Conservation (phyloP, 306 rosid species). For the Datisca glomerata region DNA sequence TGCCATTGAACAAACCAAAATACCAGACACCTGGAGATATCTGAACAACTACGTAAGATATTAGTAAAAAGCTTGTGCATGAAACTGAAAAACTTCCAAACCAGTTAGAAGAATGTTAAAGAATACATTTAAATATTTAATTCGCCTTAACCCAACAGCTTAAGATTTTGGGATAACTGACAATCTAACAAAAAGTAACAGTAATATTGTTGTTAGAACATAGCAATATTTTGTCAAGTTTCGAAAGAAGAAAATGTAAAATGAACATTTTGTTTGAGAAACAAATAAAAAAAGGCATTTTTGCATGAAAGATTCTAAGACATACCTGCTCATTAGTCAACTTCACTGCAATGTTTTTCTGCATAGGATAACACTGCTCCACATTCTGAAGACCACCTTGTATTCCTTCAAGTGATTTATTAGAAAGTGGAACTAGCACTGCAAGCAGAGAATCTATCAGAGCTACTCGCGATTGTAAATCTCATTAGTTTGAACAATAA, state of each 20-base stretch:
- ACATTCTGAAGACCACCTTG: constrained; percentile 50
- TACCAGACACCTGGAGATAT: constrained; percentile 94
- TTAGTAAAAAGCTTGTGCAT: constrained; percentile 2
- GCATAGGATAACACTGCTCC: constrained; percentile 89
- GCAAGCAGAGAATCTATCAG: constrained; percentile 11
- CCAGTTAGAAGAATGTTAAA: too few species aligned
- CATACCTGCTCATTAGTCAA: constrained; percentile 78
- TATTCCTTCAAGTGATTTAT: constrained; percentile 31
- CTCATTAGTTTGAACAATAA: too few species aligned
- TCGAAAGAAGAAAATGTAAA: too few species aligned
- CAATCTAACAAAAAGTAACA: neutral
- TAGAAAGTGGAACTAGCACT: constrained; percentile 18
- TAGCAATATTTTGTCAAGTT: too few species aligned
- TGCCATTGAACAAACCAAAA: constrained; percentile 90
- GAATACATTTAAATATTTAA: too few species aligned
- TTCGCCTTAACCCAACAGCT: too few species aligned
- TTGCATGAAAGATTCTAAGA: constrained; percentile 4
- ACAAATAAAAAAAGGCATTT: constrained; percentile 3
- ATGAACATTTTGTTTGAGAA: neutral
- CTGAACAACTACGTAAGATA: constrained; percentile 35
- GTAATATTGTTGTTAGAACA: too few species aligned
- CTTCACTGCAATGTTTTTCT: constrained; percentile 47
- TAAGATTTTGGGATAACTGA: too few species aligned
- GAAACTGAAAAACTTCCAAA: too few species aligned
- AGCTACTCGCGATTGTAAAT: too few species aligned